Evolutionary conservation across 306 rosid genomes (phyloP).

Genomic region (Comarum palustre): DNA sequence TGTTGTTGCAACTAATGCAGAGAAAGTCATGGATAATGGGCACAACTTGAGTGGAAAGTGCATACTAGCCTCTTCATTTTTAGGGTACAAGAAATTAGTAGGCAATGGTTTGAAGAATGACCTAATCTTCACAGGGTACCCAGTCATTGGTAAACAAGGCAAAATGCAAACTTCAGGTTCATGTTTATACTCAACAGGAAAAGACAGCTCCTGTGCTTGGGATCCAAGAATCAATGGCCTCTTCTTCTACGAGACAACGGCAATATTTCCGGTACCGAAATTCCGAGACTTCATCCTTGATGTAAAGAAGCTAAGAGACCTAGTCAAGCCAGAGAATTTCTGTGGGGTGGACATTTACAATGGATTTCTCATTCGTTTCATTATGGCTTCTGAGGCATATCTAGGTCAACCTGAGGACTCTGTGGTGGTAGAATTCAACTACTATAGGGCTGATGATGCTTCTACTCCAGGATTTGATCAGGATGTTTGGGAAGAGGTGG

Average conservation of each 20-base stretch:
- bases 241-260: conserved; percentile 62
- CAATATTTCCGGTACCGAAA: conserved; percentile 49
- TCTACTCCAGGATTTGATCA: conserved; percentile 58
- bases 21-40: conserved; percentile 38
- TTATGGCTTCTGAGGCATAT: conserved; percentile 55
- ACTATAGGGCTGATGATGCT: conserved; percentile 48
- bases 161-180: conserved; percentile 81
- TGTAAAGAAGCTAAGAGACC: conserved; percentile 53
- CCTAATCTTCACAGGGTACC: conserved; percentile 58
- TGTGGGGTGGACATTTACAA: conserved; percentile 69
- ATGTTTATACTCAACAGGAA: conserved; percentile 46
- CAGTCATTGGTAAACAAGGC: conserved; percentile 62
- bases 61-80: conserved; percentile 37
- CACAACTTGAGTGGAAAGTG: conserved; percentile 50
- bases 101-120: conserved; percentile 66
- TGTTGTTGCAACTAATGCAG: conserved; percentile 36
- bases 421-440: conserved; percentile 68
- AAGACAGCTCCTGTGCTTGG: conserved; percentile 57
- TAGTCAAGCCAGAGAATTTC: conserved; percentile 36
- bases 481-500: conserved; percentile 74
- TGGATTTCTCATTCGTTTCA: conserved; percentile 58
- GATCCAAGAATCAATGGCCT: conserved; percentile 77
- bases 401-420: conserved; percentile 71
- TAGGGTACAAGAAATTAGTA: conserved; percentile 46
- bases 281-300: conserved; percentile 48